Conservation (phyloP, 2,329 filamentous ascomycete genomes). For the Aphanocladium album region DNA sequence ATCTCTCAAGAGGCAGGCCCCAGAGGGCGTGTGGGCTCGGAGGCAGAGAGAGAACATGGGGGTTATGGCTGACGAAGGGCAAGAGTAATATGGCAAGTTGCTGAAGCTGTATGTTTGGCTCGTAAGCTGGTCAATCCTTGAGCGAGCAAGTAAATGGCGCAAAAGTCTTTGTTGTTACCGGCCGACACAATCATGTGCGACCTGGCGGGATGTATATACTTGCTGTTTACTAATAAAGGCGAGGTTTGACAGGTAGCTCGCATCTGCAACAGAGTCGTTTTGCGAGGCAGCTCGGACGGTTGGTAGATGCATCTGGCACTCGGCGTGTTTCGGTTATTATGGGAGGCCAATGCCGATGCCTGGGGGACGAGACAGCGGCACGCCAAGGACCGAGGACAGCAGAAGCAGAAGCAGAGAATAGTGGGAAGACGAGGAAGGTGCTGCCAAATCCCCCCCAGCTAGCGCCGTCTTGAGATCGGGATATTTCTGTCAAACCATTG, state of each 20-base stretch:
- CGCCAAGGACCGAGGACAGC: not conserved
- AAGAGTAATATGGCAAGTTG: conserved; percentile 4
- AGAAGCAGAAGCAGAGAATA: not conserved
- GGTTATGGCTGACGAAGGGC: conserved; percentile 1
- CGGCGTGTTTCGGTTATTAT: conserved; percentile 11
- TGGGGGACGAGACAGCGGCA: not conserved
- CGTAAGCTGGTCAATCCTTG: not conserved
- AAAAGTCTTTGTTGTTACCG: not conserved
- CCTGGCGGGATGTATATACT: not conserved
- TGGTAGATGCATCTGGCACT: conserved; percentile 6
- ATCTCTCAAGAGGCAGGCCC: not conserved
- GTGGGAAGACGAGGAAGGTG: not conserved
- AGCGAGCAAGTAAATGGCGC: not conserved
- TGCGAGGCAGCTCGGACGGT: not conserved
- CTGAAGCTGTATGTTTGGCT: not conserved
- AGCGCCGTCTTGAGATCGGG: conserved; percentile 6
- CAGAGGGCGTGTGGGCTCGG: conserved; percentile 1
- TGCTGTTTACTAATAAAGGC: not conserved
- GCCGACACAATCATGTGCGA: not conserved
- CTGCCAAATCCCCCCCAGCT: not conserved
- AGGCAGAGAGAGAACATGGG: not conserved
- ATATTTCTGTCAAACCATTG: not conserved
- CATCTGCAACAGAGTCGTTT: not conserved
- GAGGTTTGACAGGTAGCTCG: not conserved
- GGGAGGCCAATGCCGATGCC: conserved; percentile 2